Evolutionary conservation across 1,139 yeast genomes (phyloP).

Genomic region (Candida pseudoviswanathii): DNA sequence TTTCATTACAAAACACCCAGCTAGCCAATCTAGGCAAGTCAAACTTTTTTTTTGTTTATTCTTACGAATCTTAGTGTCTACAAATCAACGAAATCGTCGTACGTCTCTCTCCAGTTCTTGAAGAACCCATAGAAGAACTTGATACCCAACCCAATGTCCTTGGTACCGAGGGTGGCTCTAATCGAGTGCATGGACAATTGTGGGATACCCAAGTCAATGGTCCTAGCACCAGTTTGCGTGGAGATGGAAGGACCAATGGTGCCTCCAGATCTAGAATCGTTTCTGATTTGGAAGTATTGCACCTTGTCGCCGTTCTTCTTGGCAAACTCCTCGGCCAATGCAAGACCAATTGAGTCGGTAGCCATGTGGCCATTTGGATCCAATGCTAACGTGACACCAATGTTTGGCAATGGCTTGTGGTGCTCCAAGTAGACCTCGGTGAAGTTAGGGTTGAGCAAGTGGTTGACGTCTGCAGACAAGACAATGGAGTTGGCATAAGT

Average conservation of each 20-base stretch:
- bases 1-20: neutral
- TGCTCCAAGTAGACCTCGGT: slow-evolving; percentile 35
- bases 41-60: neutral
- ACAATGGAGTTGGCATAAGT: slow-evolving; percentile 40
- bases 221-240: slow-evolving; percentile 45
- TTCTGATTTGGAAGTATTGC: slow-evolving; percentile 48
- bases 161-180: slow-evolving; percentile 44
- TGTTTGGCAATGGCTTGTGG: slow-evolving; percentile 46
- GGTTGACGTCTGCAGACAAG: slow-evolving; percentile 51
- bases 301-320: slow-evolving; percentile 27
- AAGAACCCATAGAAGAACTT: slow-evolving; percentile 42
- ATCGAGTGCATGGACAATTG: slow-evolving; percentile 51
- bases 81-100: slow-evolving; percentile 26
- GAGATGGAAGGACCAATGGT: slow-evolving; percentile 47
- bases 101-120: slow-evolving; percentile 35
- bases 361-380: slow-evolving; percentile 47
- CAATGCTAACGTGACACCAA: slow-evolving; percentile 41
- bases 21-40: neutral
- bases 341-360: slow-evolving; percentile 44
- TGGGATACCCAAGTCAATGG: slow-evolving; percentile 48
- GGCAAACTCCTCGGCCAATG: slow-evolving; percentile 36
- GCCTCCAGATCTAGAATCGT: slow-evolving; percentile 47
- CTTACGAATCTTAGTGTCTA: slow-evolving; percentile 9
- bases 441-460: slow-evolving; percentile 49
- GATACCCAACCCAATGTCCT: slow-evolving; percentile 46